A percentile compares a stretch with the other conserved stretches of the same genome.
Evolutionary conservation across 2,329 filamentous ascomycete species (phyloP).

Genomic region (Pestalotiopsis fici): DNA sequence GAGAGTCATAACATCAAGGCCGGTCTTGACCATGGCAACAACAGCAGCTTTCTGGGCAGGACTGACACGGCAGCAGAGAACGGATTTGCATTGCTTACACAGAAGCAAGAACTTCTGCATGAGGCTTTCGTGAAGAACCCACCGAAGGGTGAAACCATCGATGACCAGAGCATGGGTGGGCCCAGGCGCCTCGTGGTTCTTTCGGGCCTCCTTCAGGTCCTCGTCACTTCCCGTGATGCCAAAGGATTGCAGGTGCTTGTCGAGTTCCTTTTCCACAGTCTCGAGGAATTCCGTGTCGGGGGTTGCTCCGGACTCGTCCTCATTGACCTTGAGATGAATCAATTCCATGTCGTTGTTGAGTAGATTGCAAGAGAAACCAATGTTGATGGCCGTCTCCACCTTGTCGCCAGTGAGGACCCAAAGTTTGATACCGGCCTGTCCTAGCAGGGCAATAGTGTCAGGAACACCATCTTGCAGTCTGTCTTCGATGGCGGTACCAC

Average conservation of each 20-base stretch:
- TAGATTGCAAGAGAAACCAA: slow-evolving; percentile 97
- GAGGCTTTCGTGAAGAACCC: slow-evolving; percentile 78
- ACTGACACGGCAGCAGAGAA: slow-evolving; percentile 95
- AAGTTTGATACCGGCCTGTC: slow-evolving; percentile 92
- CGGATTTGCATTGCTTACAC: slow-evolving; percentile 95
- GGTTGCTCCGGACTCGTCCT: slow-evolving; percentile 60
- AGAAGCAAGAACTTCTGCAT: slow-evolving; percentile 92
- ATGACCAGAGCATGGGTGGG: slow-evolving; percentile 92
- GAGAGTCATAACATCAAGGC: slow-evolving; percentile 93
- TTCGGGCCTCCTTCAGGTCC: slow-evolving; percentile 76
- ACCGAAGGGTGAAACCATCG: slow-evolving; percentile 89
- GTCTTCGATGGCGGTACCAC: slow-evolving; percentile 97
- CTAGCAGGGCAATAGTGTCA: slow-evolving; percentile 89
- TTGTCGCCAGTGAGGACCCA: slow-evolving; percentile 99
- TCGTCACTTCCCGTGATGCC: slow-evolving; percentile 81
- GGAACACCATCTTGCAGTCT: slow-evolving; percentile 95
- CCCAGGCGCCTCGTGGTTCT: slow-evolving; percentile 82
- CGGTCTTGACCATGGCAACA: slow-evolving; percentile 91
- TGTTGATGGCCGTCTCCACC: slow-evolving; percentile 99
- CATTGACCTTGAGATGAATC: slow-evolving; percentile 82
- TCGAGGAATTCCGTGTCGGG: slow-evolving; percentile 52
- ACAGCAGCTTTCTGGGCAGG: slow-evolving; percentile 98
- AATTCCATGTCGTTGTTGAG: slow-evolving; percentile 98
- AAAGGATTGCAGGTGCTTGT: slow-evolving; percentile 73
- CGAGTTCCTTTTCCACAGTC: slow-evolving; percentile 69